Evolutionary conservation across 2,329 filamentous ascomycete genomes (phyloP).

Genomic region (Fusarium siculi): DNA sequence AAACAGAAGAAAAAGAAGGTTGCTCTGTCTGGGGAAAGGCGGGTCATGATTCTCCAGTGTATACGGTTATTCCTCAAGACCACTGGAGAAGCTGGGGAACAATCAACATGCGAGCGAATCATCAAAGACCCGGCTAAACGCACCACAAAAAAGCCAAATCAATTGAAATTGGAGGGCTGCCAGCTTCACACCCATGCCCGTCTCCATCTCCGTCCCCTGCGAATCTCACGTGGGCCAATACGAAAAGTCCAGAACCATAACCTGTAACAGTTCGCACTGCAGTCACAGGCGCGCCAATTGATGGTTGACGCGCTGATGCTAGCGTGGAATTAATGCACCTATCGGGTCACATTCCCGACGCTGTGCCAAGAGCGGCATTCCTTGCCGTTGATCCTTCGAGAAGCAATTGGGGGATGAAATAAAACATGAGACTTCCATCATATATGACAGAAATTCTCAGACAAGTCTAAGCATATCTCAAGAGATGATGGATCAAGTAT

Average conservation of each 20-base stretch:
- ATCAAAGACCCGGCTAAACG: slow-evolving; percentile 5
- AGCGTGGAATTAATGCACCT: slow-evolving; percentile 17
- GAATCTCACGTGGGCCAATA: slow-evolving; percentile 12
- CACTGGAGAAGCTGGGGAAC: slow-evolving; percentile 24
- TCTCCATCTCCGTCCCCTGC: not conserved
- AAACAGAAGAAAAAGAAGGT: rapidly evolving
- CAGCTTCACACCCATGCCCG: not conserved
- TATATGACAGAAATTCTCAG: rapidly evolving
- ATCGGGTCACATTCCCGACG: slow-evolving; percentile 9
- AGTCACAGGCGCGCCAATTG: slow-evolving; percentile 18
- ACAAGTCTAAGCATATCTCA: rapidly evolving
- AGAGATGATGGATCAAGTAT: rapidly evolving
- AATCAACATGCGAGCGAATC: slow-evolving; percentile 6
- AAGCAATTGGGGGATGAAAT: not conserved
- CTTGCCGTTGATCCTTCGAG: slow-evolving; percentile 29
- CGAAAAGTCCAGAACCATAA: not conserved
- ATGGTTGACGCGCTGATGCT: not conserved
- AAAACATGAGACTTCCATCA: rapidly evolving
- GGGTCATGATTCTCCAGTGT: slow-evolving; percentile 11
- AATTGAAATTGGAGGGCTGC: slow-evolving; percentile 13
- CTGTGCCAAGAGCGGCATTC: slow-evolving; percentile 1
- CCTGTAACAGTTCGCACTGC: slow-evolving; percentile 2
- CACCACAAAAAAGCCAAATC: not conserved
- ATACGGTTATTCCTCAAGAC: slow-evolving; percentile 13
- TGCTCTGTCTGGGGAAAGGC: not conserved